These are phyloP conservation scores for Dactylis glomerata DNA, from an alignment of 176 grass and related monocot genomes.

Conservation along the genomic window DNA sequence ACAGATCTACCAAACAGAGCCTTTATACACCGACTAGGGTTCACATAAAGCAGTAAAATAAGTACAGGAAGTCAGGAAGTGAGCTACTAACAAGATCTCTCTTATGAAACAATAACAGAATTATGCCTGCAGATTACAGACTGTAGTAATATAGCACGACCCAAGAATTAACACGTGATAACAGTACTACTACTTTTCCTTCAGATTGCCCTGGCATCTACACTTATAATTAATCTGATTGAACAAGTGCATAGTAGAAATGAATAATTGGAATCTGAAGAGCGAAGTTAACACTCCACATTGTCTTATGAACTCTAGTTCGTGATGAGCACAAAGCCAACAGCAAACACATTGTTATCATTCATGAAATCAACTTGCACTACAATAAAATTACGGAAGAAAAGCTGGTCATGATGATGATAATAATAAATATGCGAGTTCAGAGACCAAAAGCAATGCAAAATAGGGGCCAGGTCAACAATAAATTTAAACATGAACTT, in stretches of 20 bases:
- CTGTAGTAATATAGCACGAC: background rate
- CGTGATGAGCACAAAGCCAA: background rate
- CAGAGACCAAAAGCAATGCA: background rate
- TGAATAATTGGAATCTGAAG: background rate
- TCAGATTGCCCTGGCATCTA: slow-evolving; percentile 4
- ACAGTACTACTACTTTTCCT: background rate
- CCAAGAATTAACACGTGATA: background rate
- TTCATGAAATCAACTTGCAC: background rate
- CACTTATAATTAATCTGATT: background rate
- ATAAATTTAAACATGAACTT: background rate
- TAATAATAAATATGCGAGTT: background rate
- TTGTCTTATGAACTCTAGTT: background rate
- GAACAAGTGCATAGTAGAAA: slow-evolving; percentile 10
- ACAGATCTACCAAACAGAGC: no score
- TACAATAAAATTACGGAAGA: background rate
- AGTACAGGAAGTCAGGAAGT: background rate
- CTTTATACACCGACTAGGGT: background rate
- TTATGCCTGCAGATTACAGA: background rate
- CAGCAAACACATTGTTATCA: background rate
- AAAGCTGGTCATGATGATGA: background rate
- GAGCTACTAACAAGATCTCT: background rate
- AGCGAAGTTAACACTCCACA: background rate
- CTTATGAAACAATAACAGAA: background rate
- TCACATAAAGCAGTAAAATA: background rate
- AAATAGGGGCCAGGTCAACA: background rate